Evolutionary conservation across 495 filamentous ascomycete genomes (phyloP).

Genomic region (Chaetomium cochliodes): DNA sequence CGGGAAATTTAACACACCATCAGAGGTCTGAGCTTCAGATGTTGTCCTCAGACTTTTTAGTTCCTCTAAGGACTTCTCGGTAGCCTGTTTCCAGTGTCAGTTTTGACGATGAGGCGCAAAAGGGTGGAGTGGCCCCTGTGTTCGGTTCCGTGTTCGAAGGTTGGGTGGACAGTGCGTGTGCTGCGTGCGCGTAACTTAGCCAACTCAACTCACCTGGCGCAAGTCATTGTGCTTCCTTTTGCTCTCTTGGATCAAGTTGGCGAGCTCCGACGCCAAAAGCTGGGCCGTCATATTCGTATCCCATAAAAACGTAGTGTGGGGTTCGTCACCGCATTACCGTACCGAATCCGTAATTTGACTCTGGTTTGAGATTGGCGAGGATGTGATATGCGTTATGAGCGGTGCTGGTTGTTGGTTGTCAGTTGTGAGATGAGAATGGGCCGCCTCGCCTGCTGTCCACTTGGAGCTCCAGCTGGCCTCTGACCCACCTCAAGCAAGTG

Average conservation of each 20-base stretch:
- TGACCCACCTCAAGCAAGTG: neutral
- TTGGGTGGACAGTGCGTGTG: neutral
- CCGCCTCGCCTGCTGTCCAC: too few relatives aligned
- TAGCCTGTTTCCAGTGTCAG: slow-evolving; percentile 57
- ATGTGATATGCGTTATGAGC: neutral
- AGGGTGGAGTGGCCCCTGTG: neutral
- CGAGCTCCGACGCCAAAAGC: slow-evolving; percentile 83
- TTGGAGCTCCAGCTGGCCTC: too few relatives aligned
- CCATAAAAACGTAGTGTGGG: neutral
- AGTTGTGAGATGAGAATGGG: neutral
- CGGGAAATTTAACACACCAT: slow-evolving; percentile 56
- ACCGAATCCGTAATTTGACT: neutral
- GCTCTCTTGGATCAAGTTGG: slow-evolving; percentile 90
- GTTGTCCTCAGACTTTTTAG: slow-evolving; percentile 74
- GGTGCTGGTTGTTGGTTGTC: neutral
- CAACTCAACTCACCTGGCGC: slow-evolving; percentile 62
- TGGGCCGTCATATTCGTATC: slow-evolving; percentile 81
- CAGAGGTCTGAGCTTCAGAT: slow-evolving; percentile 78
- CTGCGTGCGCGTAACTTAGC: slow-evolving; percentile 22
- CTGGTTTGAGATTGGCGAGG: neutral
- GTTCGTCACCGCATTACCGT: neutral
- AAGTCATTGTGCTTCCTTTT: slow-evolving; percentile 90
- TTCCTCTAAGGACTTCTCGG: slow-evolving; percentile 90
- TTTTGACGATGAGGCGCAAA: neutral
- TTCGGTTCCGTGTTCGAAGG: neutral